Conservation (phyloP, 129 eudicot genomes). For the Flaveria linearis region DNA sequence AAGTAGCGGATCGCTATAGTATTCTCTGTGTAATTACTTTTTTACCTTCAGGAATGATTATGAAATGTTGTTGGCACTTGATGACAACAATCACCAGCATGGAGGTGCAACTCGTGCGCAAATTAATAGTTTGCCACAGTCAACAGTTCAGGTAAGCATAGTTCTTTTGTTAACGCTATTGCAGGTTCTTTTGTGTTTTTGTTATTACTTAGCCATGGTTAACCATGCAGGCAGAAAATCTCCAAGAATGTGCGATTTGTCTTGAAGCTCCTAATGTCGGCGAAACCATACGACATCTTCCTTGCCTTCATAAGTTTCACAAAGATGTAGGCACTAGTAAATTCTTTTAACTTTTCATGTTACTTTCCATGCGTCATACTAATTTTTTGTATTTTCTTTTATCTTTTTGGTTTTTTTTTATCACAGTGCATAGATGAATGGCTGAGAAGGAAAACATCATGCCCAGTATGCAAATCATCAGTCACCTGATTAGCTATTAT, state of each 20-base stretch:
- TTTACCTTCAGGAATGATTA: slow-evolving; percentile 65
- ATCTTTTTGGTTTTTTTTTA: background rate
- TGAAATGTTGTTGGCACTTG: slow-evolving; percentile 97
- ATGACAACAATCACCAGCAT: slow-evolving; percentile 84
- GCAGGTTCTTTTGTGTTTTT: slow-evolving; percentile 4
- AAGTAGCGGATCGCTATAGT: background rate
- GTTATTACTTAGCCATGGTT: slow-evolving; percentile 18
- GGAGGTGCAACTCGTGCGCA: slow-evolving; percentile 79
- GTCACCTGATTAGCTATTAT: slow-evolving; percentile 52
- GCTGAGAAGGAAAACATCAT: slow-evolving; percentile 80
- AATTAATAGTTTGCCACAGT: slow-evolving; percentile 75
- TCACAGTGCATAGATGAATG: slow-evolving; percentile 96
- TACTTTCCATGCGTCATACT: background rate
- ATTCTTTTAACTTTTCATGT: background rate
- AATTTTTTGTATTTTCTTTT: background rate
- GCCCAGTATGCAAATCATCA: slow-evolving; percentile 92
- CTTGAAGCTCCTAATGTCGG: slow-evolving; percentile 82
- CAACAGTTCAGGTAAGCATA: slow-evolving; percentile 70
- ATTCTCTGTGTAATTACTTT: slow-evolving; percentile 3
- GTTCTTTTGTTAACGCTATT: background rate
- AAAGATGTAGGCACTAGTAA: slow-evolving; percentile 63
- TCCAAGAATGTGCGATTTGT: slow-evolving; percentile 87
- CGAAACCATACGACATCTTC: slow-evolving; percentile 91
- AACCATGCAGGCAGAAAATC: slow-evolving; percentile 60
- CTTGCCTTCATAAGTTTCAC: slow-evolving; percentile 94